These are phyloP conservation scores for Petunia hybrid DNA, from an alignment of 305 asterid genomes.

Conservation along the genomic window DNA sequence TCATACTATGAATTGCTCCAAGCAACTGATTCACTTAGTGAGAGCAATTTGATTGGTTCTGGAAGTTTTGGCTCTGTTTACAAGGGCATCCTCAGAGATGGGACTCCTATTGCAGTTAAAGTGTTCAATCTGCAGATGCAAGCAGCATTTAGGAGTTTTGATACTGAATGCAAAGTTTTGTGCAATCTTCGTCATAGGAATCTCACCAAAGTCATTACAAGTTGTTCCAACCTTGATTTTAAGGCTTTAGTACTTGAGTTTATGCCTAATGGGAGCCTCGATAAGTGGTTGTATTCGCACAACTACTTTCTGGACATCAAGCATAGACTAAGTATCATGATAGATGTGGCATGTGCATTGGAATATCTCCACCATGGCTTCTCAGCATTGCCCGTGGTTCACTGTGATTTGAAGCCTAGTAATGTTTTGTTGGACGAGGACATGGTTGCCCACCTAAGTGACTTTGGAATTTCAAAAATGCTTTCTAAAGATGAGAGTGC, in stretches of 20 bases:
- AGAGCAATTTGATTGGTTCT: too few species aligned
- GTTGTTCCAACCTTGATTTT: conserved; percentile 21
- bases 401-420: neutral
- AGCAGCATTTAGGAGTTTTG: conserved; percentile 12
- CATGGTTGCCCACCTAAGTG: neutral
- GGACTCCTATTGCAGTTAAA: neutral
- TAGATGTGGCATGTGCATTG: conserved; percentile 30
- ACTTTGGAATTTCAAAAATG: conserved; percentile 28
- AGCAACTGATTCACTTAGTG: too few species aligned
- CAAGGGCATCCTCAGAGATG: neutral
- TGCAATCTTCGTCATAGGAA: conserved; percentile 23
- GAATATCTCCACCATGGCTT: conserved; percentile 24
- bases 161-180: conserved; percentile 16
- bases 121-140: conserved; percentile 14
- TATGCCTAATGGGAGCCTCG: conserved; percentile 21
- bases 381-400: neutral
- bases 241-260: conserved; percentile 26
- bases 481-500: neutral
- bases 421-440: conserved; percentile 26
- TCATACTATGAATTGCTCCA: too few species aligned
- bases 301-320: neutral
- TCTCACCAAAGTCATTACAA: conserved; percentile 17
- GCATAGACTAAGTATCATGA: neutral
- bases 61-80: conserved; percentile 19
- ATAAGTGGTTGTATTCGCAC: conserved; percentile 1